Percentiles rank a stretch among this genome's conserved stretches.
Conservation (phyloP, 495 filamentous ascomycete species). For the Trichocladium uniseriatum region DNA sequence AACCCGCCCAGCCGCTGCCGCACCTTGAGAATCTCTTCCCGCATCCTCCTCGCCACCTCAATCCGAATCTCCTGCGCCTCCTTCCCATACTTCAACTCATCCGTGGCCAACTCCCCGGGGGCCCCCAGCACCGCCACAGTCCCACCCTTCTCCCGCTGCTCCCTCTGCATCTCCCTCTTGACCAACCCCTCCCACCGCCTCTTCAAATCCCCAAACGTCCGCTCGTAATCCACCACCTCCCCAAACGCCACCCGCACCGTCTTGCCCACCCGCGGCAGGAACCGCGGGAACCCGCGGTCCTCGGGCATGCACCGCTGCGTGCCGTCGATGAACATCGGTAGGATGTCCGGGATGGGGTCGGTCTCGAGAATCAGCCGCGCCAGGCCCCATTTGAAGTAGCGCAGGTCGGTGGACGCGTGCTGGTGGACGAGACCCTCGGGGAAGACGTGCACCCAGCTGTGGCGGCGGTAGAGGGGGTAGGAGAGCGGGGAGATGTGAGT, state of each 20-base stretch:
- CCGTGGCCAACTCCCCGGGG: slow-evolving; percentile 41
- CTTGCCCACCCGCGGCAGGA: slow-evolving; percentile 66
- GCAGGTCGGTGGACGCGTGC: slow-evolving; percentile 64
- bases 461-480: slow-evolving; percentile 41
- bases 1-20: slow-evolving; percentile 54
- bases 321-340: slow-evolving; percentile 93
- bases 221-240: slow-evolving; percentile 49
- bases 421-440: slow-evolving; percentile 93
- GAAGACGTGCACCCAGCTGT: slow-evolving; percentile 89
- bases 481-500: slow-evolving; percentile 47
- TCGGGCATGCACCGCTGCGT: slow-evolving; percentile 80
- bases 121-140: slow-evolving; percentile 42
- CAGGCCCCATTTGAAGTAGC: slow-evolving; percentile 97
- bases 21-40: slow-evolving; percentile 71
- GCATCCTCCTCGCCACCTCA: slow-evolving; percentile 69
- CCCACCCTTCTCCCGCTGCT: slow-evolving; percentile 10
- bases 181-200: slow-evolving; percentile 58
- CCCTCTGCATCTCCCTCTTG: slow-evolving; percentile 8
- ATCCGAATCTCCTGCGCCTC: slow-evolving; percentile 73
- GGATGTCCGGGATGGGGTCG: slow-evolving; percentile 68
- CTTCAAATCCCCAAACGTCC: slow-evolving; percentile 57
- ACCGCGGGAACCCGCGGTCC: slow-evolving; percentile 65
- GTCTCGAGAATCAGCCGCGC: slow-evolving; percentile 81
- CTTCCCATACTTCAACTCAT: slow-evolving; percentile 49
- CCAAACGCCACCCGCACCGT: slow-evolving; percentile 67